A percentile compares a stretch with the other conserved stretches of the same genome.
phyloP scores from a whole-genome alignment of 2,329 filamentous ascomycete species.

The Cadophora sp. region DNA sequence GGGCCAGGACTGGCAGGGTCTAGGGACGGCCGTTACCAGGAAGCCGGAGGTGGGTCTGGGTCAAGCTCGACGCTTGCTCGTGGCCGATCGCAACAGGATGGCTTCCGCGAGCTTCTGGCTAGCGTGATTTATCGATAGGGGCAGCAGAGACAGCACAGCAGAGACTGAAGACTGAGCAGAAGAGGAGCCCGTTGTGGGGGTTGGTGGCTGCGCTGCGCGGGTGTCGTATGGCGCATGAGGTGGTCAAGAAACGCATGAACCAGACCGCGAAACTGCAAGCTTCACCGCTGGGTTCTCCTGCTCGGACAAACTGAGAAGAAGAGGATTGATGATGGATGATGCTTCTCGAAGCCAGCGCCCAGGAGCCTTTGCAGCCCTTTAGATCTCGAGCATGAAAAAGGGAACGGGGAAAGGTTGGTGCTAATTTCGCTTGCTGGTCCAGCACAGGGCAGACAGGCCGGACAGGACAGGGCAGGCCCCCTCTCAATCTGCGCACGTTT shows the following conservation, averaged over 20 bases:
- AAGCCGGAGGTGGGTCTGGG: conserved; percentile 41
- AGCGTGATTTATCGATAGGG: conserved; percentile 34
- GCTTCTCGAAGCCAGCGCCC: conserved; percentile 23
- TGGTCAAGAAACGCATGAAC: conserved; percentile 35
- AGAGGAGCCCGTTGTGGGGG: conserved; percentile 15
- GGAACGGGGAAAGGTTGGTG: conserved; percentile 30
- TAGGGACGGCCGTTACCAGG: conserved; percentile 36
- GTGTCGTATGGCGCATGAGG: conserved; percentile 31
- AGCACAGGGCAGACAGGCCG: conserved; percentile 15
- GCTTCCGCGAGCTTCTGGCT: conserved; percentile 30
- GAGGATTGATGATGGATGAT: conserved; percentile 16
- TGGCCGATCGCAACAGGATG: conserved; percentile 40
- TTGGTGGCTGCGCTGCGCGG: conserved; percentile 18
- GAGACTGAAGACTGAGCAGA: conserved; percentile 8
- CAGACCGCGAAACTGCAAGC: conserved; percentile 25
- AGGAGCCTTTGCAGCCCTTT: neutral
- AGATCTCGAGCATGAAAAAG: conserved; percentile 34
- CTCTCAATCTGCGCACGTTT: neutral
- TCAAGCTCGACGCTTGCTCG: conserved; percentile 14
- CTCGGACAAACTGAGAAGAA: conserved; percentile 14
- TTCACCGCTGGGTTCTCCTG: conserved; percentile 32
- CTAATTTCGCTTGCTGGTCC: conserved; percentile 36
- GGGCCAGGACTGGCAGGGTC: conserved; percentile 22
- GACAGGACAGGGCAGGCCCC: neutral
- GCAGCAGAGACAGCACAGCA: conserved; percentile 20